Evolutionary conservation across 305 asterid species (phyloP), one percentile per base, ranked within the genome.

Genomic region (Solanum hybrid): DNA sequence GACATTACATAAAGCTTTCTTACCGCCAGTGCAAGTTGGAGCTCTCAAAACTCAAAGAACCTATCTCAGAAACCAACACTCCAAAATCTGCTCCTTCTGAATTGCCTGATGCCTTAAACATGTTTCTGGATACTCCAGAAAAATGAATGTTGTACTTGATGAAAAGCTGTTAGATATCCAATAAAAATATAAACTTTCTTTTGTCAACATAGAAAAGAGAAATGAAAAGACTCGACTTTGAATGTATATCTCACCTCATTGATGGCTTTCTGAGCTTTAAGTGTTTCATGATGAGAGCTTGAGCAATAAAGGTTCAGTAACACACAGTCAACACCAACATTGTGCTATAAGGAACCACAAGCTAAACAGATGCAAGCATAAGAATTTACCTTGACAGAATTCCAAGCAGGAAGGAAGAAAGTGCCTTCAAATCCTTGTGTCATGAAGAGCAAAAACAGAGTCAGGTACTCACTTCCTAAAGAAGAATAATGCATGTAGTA

Each of bases 1-100:
- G 20, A 13, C 10, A 42, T 1, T 36, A 36, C 73, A 24, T 27
- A 81, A 27, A 69, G 69, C 24, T 85, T 73, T 22, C 90, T 89
- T 95, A 98, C 99, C 99, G 93, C 99, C 99, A 97, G 88, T 97
- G 99, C 93, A 98, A 91, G 92, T 97, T 96, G 93, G 95, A 92
- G 91, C 95, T 94, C 86, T 93, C 97, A 87, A 94, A 96, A 91
- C 99, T 94, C 98, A 96, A 91, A 13, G 99, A 94, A 87, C 98
- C 92, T 91, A 98, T 96, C 93, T 95, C 95, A 87, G 99, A 95
- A 91, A 98, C 95, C 97, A 98, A 93, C 88, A 82, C 93, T 88
- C 98, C 90, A 92, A 98, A 96, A 90, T 92, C 96, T 88, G 96
- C 90, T 89, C 93, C 96, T 90, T 95, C 95, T 88, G 95, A 93